Evolutionary conservation across 2,329 filamentous ascomycete species (phyloP).

Genomic region (Erysiphe neolycopersici): DNA sequence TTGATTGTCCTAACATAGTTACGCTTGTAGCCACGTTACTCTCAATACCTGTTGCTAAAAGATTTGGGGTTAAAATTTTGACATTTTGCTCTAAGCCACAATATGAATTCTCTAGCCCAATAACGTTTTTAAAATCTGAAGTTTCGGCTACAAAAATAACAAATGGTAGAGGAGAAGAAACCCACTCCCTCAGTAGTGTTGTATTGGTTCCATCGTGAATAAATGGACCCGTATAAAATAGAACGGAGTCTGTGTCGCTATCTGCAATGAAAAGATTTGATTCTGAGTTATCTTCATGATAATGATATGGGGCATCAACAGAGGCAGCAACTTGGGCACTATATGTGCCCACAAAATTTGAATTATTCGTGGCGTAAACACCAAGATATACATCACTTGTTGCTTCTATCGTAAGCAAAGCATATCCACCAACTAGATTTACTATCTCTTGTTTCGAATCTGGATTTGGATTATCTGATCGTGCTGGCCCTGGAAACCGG

Average conservation of each 20-base stretch:
- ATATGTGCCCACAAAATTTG: slow-evolving; percentile 32
- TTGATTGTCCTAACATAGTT: slow-evolving; percentile 37
- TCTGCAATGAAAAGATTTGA: slow-evolving; percentile 49
- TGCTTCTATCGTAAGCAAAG: slow-evolving; percentile 30
- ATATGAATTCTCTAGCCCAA: slow-evolving; percentile 52
- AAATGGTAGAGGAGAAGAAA: slow-evolving; percentile 34
- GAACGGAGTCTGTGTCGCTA: slow-evolving; percentile 50
- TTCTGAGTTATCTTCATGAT: slow-evolving; percentile 19
- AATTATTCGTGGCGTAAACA: slow-evolving; percentile 37
- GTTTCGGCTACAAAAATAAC: slow-evolving; percentile 49
- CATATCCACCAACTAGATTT: slow-evolving; percentile 9
- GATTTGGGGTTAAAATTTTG: slow-evolving; percentile 22
- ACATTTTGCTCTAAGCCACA: slow-evolving; percentile 43
- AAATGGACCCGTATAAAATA: slow-evolving; percentile 54
- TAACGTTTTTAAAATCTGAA: slow-evolving; percentile 18
- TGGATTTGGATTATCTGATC: slow-evolving; percentile 2
- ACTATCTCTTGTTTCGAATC: slow-evolving; percentile 5
- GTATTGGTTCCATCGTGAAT: slow-evolving; percentile 23
- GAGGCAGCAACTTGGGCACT: slow-evolving; percentile 64
- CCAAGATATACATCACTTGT: slow-evolving; percentile 48
- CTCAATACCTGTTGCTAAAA: slow-evolving; percentile 22
- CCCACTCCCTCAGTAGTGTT: slow-evolving; percentile 25
- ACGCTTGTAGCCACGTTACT: slow-evolving; percentile 30
- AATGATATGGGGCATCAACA: slow-evolving; percentile 51
- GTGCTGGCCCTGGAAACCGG: slow-evolving; percentile 33